Percentiles rank a stretch among this genome's conserved stretches.
These are phyloP conservation scores for Plantago elongata DNA, from an alignment of 257 asterid genomes.

Conservation along the genomic window DNA sequence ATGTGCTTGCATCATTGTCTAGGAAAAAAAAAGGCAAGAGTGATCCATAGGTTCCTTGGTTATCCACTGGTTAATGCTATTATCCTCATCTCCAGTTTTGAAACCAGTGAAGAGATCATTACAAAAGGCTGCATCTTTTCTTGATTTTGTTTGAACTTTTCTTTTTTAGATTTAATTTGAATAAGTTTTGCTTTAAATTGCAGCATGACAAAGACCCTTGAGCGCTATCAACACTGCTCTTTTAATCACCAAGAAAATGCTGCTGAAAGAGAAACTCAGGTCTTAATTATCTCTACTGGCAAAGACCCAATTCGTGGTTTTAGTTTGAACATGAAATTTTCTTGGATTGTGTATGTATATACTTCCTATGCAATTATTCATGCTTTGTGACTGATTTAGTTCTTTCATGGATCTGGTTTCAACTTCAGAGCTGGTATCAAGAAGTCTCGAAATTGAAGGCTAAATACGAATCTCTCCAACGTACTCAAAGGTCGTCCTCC, in stretches of 20 bases:
- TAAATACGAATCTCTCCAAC: slow-evolving; percentile 79
- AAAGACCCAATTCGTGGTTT: too few species aligned
- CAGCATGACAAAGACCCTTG: slow-evolving; percentile 67
- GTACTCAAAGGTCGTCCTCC: slow-evolving; percentile 62
- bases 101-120: not conserved
- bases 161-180: not conserved
- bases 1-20: not conserved
- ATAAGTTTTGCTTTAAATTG: slow-evolving; percentile 4
- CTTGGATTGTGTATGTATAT: not conserved
- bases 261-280: slow-evolving; percentile 72
- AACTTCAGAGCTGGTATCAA: slow-evolving; percentile 72
- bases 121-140: not conserved
- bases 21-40: not conserved
- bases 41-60: not conserved
- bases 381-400: not conserved
- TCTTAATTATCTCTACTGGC: slow-evolving; percentile 4
- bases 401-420: not conserved
- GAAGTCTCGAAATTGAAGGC: slow-evolving; percentile 78
- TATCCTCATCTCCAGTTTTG: slow-evolving; percentile 3
- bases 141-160: not conserved
- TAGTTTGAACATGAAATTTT: not conserved
- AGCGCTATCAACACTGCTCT: slow-evolving; percentile 79
- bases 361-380: not conserved
- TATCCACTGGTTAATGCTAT: slow-evolving; percentile 12
- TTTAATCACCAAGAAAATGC: slow-evolving; percentile 53